Conservation (phyloP, 2,329 filamentous ascomycete genomes). For the Alternaria brassicae region DNA sequence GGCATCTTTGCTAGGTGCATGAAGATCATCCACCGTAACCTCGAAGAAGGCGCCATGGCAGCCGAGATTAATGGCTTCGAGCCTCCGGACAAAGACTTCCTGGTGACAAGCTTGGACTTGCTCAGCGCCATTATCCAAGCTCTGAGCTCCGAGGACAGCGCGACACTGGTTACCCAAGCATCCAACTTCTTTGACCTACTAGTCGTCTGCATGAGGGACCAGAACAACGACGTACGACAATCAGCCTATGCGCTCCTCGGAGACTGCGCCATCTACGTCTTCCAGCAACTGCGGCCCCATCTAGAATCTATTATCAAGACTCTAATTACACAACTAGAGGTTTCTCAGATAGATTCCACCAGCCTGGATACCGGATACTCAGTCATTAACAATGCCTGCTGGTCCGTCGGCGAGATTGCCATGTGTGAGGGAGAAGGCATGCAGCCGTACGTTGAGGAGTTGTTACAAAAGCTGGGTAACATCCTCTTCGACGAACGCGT, state of each 20-base stretch:
- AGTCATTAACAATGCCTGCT: constrained; percentile 97
- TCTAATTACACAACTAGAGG: constrained; percentile 85
- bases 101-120: constrained; percentile 93
- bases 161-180: constrained; percentile 76
- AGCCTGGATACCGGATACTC: constrained; percentile 86
- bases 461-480: constrained; percentile 78
- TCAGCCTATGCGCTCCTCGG: constrained; percentile 94
- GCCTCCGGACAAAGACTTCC: constrained; percentile 91
- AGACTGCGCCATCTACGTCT: constrained; percentile 93
- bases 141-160: constrained; percentile 74
- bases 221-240: constrained; percentile 89
- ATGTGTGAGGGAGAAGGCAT: constrained; percentile 77
- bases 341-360: constrained; percentile 72
- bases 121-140: constrained; percentile 93
- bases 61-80: constrained; percentile 73
- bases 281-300: constrained; percentile 76
- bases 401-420: constrained; percentile 92
- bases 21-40: constrained; percentile 87
- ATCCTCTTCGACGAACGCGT: constrained; percentile 88
- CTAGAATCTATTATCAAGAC: constrained; percentile 78
- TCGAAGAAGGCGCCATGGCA: constrained; percentile 79
- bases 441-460: constrained; percentile 75
- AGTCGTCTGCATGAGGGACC: constrained; percentile 89
- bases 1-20: constrained; percentile 89
- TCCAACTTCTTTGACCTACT: constrained; percentile 90